Base-by-base conservation (phyloP, 805 yeast genomes). In the Grigorovia jiainica region DNA sequence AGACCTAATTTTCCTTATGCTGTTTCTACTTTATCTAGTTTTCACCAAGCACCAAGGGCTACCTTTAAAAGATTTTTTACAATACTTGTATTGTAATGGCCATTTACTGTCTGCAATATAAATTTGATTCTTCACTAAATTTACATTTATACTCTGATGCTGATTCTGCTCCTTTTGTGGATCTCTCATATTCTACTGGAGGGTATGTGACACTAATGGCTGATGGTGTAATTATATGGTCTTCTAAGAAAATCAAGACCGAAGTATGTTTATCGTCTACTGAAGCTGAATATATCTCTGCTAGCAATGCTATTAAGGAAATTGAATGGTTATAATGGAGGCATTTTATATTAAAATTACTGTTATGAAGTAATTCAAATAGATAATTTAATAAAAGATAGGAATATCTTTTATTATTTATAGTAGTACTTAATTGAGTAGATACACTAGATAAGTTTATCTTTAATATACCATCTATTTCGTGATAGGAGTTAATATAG, bases 191-290 rank as follows among this genome's bases (percentile, higher is more conserved):
- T 34, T 43, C 49, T 30, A 47, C 52, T 11, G 43, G 44, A 40
- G 44, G 45, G 25, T 44, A 44, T 40, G 29, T 43, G 21, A 39
- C 48, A 0, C 19, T 4, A 21, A 15, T 46, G 15, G 39, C 44
- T 20, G 47, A 43, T 30, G 48, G 44, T 27, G 20, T 40, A 1
- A 34, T 46, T 4, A 46, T 50, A 3, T 48, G 50, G 52, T 40
- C 41, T 8, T 44, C 52, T 2, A 46, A 38, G 36, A 48, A 40
- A 27, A 43, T 43, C 9, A 48, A 33, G n/a, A 21, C 43, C 1
- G 36, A 40, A 8, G 40, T 43, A 4, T 35, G 41, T 15, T 16
- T 45, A 4, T 47, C 51, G 1, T 47, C 45, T 5, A 45, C 46
- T 1, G 44, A 43, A 29, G 41, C 43, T 2, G 48, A 47, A 24